Conservation (phyloP, 2,329 filamentous ascomycete genomes). For the Xylaria sp. region DNA sequence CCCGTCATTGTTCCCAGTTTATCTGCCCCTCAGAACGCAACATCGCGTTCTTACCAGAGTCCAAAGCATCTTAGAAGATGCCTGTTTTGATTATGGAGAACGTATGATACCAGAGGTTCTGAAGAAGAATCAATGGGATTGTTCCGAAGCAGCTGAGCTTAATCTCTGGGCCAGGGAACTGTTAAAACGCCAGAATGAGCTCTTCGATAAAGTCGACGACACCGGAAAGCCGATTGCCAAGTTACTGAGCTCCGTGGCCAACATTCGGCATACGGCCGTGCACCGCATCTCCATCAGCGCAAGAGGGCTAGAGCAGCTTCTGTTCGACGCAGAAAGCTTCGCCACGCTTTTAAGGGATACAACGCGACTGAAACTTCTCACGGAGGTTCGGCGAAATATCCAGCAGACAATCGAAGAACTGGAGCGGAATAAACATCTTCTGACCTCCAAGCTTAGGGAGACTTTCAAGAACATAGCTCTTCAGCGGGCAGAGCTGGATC, state of each 20-base stretch:
- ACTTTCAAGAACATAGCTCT: conserved; percentile 17
- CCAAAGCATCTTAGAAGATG: conserved; percentile 26
- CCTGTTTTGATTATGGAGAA: conserved; percentile 26
- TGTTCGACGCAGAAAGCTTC: conserved; percentile 23
- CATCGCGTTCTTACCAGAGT: conserved; percentile 22
- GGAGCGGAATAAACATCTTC: conserved; percentile 28
- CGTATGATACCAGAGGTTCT: conserved; percentile 16
- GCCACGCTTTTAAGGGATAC: conserved; percentile 9
- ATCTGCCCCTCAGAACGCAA: conserved; percentile 21
- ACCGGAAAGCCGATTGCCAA: neutral
- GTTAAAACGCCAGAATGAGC: neutral
- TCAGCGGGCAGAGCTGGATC: conserved; percentile 21
- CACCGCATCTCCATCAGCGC: conserved; percentile 25
- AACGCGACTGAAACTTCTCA: neutral
- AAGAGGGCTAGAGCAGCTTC: conserved; percentile 20
- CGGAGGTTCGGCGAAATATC: conserved; percentile 14
- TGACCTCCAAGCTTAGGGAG: conserved; percentile 18
- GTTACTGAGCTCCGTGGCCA: conserved; percentile 3
- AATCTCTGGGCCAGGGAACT: conserved; percentile 22
- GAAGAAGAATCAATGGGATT: conserved; percentile 20
- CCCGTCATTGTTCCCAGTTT: conserved; percentile 25
- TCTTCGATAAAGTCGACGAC: conserved; percentile 1
- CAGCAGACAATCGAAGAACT: conserved; percentile 29
- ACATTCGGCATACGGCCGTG: conserved; percentile 21
- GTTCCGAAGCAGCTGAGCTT: conserved; percentile 24